Evolutionary conservation across 495 filamentous ascomycete species (phyloP).

Genomic region (Trichoderma reesei): DNA sequence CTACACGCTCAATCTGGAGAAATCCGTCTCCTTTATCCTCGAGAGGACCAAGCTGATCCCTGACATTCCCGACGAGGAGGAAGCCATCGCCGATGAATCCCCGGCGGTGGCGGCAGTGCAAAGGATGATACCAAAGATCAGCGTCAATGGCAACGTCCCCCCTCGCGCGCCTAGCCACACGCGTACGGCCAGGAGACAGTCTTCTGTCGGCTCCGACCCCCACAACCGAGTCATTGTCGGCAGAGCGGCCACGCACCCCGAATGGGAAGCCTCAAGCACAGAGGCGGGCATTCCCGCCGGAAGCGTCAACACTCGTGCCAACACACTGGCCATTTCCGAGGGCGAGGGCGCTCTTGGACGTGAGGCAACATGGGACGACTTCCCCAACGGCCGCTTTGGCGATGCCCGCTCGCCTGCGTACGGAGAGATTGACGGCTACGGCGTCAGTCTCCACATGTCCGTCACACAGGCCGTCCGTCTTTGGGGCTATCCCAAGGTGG

Average conservation of each 20-base stretch:
- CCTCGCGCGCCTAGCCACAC: constrained; percentile 14
- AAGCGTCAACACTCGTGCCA: constrained; percentile 54
- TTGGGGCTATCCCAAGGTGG: constrained; percentile 68
- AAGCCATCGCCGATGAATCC: constrained; percentile 39
- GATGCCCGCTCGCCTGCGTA: constrained; percentile 85
- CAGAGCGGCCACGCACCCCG: constrained; percentile 37
- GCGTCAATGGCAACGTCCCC: constrained; percentile 25
- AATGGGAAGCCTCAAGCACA: constrained; percentile 55
- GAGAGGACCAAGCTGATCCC: constrained; percentile 78
- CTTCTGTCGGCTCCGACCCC: constrained; percentile 51
- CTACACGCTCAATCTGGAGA: constrained; percentile 94
- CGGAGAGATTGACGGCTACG: constrained; percentile 91
- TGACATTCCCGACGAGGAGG: constrained; percentile 30
- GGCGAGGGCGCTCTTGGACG: constrained; percentile 82
- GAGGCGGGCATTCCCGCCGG: constrained; percentile 55
- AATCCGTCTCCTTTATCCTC: constrained; percentile 86
- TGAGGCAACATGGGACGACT: constrained; percentile 98
- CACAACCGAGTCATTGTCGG: constrained; percentile 77
- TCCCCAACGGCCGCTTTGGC: constrained; percentile 94
- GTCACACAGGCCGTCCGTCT: constrained; percentile 65
- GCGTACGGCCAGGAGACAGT: constrained; percentile 27
- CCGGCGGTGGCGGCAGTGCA: constrained; percentile 31
- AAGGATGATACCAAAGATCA: constrained; percentile 11
- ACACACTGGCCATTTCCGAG: constrained; percentile 85
- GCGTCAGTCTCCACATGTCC: constrained; percentile 78